Conservation (phyloP, 495 filamentous ascomycete genomes). For the Hypoxylon crocopeplum region DNA sequence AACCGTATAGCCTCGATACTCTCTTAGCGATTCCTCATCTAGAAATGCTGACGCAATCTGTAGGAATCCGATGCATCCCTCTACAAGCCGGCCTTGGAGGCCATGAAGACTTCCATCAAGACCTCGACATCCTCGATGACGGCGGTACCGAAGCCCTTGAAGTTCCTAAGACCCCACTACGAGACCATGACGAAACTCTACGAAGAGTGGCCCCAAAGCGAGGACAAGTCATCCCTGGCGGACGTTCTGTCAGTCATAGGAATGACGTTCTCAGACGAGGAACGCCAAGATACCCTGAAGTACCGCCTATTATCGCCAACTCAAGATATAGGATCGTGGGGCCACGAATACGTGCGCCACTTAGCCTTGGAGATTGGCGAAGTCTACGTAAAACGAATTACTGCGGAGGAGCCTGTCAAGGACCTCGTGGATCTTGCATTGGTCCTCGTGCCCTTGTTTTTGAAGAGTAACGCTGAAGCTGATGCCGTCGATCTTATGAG, state of each 20-base stretch:
- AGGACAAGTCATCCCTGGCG: slow-evolving; percentile 87
- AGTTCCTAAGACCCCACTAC: slow-evolving; percentile 96
- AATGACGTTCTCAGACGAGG: slow-evolving; percentile 98
- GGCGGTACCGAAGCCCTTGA: slow-evolving; percentile 95
- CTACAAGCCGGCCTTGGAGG: slow-evolving; percentile 89
- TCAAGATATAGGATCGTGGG: slow-evolving; percentile 94
- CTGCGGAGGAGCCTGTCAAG: slow-evolving; percentile 63
- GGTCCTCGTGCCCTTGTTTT: slow-evolving; percentile 88
- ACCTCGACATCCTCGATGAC: slow-evolving; percentile 99
- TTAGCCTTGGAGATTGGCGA: slow-evolving; percentile 94
- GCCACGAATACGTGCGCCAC: slow-evolving; percentile 97
- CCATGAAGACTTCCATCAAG: slow-evolving; percentile 97
- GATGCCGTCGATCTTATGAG: slow-evolving; percentile 97
- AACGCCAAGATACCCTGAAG: slow-evolving; percentile 92
- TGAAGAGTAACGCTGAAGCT: slow-evolving; percentile 96
- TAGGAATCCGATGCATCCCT: slow-evolving; percentile 87
- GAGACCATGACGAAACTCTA: slow-evolving; percentile 83
- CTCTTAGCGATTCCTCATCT: neutral
- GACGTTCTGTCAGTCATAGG: slow-evolving; percentile 97
- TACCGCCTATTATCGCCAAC: slow-evolving; percentile 90
- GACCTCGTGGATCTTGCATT: slow-evolving; percentile 85
- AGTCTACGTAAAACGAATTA: slow-evolving; percentile 79
- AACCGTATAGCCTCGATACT: slow-evolving; percentile 64
- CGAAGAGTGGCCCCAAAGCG: slow-evolving; percentile 82
- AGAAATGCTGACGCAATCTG: slow-evolving; percentile 10